phyloP scores from a whole-genome alignment of 768 basidiomycete species.

The Pulveroboletus sp. region DNA sequence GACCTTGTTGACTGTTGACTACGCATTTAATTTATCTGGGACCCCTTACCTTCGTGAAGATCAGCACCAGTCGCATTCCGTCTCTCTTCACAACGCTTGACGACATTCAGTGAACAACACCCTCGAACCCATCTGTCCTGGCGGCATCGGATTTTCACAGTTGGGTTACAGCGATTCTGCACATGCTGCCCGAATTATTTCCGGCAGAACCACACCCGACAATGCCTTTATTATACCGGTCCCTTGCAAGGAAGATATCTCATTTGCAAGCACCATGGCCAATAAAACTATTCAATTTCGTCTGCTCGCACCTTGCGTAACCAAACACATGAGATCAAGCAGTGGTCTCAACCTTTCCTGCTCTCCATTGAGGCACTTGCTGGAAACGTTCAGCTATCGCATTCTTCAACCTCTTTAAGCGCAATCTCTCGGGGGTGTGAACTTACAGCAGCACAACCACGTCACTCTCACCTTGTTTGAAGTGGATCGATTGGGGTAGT shows the following conservation, averaged over 20 bases:
- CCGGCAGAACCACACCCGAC: background rate
- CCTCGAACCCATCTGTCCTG: no score
- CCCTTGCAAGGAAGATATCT: background rate
- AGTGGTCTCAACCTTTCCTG: background rate
- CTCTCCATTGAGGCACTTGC: background rate
- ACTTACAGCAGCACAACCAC: background rate
- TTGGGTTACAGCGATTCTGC: no score
- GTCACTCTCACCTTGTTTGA: background rate
- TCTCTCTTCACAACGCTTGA: no score
- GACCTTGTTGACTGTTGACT: background rate
- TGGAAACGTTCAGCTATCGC: background rate
- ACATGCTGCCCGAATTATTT: background rate
- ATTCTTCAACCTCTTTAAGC: background rate
- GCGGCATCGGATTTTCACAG: no score
- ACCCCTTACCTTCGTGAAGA: background rate
- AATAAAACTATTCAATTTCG: background rate
- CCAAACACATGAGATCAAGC: background rate
- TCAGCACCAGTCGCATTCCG: background rate
- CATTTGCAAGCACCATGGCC: no score
- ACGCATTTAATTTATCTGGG: no score
- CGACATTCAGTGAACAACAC: no score
- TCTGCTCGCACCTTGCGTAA: background rate
- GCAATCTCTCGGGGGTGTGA: background rate
- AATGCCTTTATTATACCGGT: background rate
- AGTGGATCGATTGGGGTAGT: background rate